Conservation (phyloP, 805 yeast genomes). For the Yamadazyma tumulicola region DNA sequence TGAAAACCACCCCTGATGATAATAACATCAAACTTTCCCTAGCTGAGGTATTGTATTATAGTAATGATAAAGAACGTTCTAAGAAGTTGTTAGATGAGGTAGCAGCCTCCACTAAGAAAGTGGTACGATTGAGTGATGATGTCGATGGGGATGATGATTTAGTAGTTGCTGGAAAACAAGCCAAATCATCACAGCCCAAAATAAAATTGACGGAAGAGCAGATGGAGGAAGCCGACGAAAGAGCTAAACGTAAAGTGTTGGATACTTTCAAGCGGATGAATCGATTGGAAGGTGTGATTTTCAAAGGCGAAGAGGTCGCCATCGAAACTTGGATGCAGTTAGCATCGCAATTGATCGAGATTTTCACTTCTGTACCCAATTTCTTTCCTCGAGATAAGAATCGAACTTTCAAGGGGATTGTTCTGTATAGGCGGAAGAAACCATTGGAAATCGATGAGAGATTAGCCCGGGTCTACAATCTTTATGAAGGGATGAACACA, state of each 20-base stretch:
- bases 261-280: conserved; percentile 54
- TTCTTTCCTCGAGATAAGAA: conserved; percentile 78
- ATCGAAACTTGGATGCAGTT: conserved; percentile 76
- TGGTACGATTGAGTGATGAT: neutral
- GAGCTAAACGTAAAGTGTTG: conserved; percentile 54
- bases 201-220: conserved; percentile 41
- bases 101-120: conserved; percentile 2
- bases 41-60: conserved; percentile 75
- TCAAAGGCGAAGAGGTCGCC: conserved; percentile 50
- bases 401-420: conserved; percentile 64
- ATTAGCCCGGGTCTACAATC: conserved; percentile 60
- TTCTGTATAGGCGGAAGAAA: conserved; percentile 57
- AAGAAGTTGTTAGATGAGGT: conserved; percentile 53
- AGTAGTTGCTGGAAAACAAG: conserved; percentile 1
- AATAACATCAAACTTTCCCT: conserved; percentile 72
- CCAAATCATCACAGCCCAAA: conserved; percentile 8
- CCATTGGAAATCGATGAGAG: conserved; percentile 70
- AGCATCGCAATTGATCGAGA: conserved; percentile 79
- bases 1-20: conserved; percentile 57
- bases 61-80: conserved; percentile 59
- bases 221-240: conserved; percentile 51
- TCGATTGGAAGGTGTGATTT: conserved; percentile 40
- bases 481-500: conserved; percentile 53
- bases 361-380: conserved; percentile 71
- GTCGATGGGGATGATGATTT: conserved; percentile 2